Evolutionary conservation across 192 early-diverging fungal genomes (phyloP).

Genomic region (Diversispora eburnea): DNA sequence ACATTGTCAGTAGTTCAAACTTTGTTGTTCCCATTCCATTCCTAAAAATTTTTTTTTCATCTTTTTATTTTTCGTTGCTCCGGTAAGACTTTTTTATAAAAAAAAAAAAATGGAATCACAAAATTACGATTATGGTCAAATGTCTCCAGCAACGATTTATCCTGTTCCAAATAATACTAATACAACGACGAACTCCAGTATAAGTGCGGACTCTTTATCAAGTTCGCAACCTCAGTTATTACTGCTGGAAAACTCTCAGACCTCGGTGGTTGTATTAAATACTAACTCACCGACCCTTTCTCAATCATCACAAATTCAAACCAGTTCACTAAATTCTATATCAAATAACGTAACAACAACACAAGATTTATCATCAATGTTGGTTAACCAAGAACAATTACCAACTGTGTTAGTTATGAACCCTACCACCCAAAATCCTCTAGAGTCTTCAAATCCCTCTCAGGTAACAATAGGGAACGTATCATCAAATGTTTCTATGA

Average conservation of each 20-base stretch:
- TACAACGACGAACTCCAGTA: neutral
- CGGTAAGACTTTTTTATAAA: neutral
- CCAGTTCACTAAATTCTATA: neutral
- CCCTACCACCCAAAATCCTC: neutral
- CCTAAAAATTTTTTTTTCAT: neutral
- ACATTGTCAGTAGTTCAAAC: no score
- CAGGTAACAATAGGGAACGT: neutral
- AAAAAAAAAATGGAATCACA: slow-evolving; percentile 20
- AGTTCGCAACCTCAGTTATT: neutral
- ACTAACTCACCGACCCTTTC: no score
- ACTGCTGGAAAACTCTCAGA: no score
- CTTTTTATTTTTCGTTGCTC: neutral
- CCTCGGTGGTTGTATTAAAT: no score
- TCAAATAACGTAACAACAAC: neutral
- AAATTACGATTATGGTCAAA: slow-evolving; percentile 18
- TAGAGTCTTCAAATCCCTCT: neutral
- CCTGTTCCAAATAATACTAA: neutral
- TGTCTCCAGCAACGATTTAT: slow-evolving; percentile 3
- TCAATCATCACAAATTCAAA: no score
- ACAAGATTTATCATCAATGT: slow-evolving; percentile 1
- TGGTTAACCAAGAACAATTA: neutral
- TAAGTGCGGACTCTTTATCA: neutral
- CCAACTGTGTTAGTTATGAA: neutral
- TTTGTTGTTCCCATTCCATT: no score
- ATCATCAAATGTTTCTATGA: neutral